Conservation (phyloP, 805 yeast genomes). For the Kregervanrija pseudodelftensis region DNA sequence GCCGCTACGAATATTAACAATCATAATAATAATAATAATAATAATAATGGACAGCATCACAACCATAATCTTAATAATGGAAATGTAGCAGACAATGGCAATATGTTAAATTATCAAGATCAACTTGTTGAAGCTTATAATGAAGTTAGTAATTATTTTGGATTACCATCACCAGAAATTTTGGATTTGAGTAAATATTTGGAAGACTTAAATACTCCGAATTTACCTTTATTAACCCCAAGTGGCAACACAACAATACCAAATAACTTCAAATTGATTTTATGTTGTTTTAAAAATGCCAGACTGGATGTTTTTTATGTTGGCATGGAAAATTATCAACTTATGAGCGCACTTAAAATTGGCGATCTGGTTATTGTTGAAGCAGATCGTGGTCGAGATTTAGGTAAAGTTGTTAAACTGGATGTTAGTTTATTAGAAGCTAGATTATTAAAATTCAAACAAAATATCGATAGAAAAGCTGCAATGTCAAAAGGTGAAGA, state of each 20-base stretch:
- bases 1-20: not conserved
- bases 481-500: slow-evolving; percentile 31
- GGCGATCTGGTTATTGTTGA: slow-evolving; percentile 77
- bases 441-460: slow-evolving; percentile 54
- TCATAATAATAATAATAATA: not conserved
- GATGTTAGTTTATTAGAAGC: slow-evolving; percentile 62
- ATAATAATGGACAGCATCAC: not conserved
- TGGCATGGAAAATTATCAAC: slow-evolving; percentile 30
- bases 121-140: slow-evolving; percentile 20
- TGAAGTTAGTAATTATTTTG: slow-evolving; percentile 24
- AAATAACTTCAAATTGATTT: slow-evolving; percentile 33
- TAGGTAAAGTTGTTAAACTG: slow-evolving; percentile 57
- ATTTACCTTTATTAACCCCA: slow-evolving; percentile 27
- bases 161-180: slow-evolving; percentile 19
- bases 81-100: not conserved
- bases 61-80: not conserved
- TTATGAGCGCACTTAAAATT: slow-evolving; percentile 28
- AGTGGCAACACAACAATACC: slow-evolving; percentile 20
- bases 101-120: slow-evolving; percentile 14
- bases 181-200: slow-evolving; percentile 19
- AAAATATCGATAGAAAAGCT: slow-evolving; percentile 65
- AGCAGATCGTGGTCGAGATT: slow-evolving; percentile 75
- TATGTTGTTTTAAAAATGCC: slow-evolving; percentile 74
- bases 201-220: slow-evolving; percentile 15
- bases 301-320: slow-evolving; percentile 71